Evolutionary conservation across 2,329 filamentous ascomycete genomes (phyloP), one percentile per base, ranked within the genome.

Genomic region (Rosellinia necatrix): DNA sequence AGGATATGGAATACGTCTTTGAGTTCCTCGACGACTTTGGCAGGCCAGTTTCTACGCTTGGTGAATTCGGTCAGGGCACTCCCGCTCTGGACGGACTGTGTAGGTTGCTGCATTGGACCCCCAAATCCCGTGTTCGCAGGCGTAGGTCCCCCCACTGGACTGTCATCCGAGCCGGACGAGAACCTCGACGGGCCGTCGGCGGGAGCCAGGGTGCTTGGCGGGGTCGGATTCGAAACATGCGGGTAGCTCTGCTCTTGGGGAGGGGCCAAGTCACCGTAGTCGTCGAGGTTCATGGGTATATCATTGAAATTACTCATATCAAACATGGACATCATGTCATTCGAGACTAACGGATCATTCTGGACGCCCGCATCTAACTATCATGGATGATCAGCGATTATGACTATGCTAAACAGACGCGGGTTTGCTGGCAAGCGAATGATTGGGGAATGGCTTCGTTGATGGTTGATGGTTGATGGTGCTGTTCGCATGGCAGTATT

Each of bases 1-100:
- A 97, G 82, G 56, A 97, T 92, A 70, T 96, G 87, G 52, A 96
- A 75, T 65, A 97, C 85, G 72, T 97, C 93, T 69, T 88, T 90
- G 65, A 97, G 79, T 77, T 96, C 92, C 72, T 96, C 90, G 21
- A 97, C 84, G 10, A 96, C 88, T 63, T 90, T 88, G 70, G 92
- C 90, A 13, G 91, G 89, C 93, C 93, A 97, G 70, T 94, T 84
- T 57, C 81, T 76, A 65, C 82, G 74, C 71, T 84, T 84, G 40
- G 81, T 84, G 59, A 84, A 84, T 68, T 84, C 81, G 58, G 81
- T 83, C 60, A 84, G 66, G 13, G 77, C 79, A 66, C 71, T 80
- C 51, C 71, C 71, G 58, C 69, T 70, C 21, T 71, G 67, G 21
- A 71, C 40, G 56, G 55, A 25, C 6, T 34, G 52, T 43, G 51